These are phyloP conservation scores for Rhodotorula sp. DNA, from an alignment of 1,284 basidiomycete species.

Conservation along the genomic window DNA sequence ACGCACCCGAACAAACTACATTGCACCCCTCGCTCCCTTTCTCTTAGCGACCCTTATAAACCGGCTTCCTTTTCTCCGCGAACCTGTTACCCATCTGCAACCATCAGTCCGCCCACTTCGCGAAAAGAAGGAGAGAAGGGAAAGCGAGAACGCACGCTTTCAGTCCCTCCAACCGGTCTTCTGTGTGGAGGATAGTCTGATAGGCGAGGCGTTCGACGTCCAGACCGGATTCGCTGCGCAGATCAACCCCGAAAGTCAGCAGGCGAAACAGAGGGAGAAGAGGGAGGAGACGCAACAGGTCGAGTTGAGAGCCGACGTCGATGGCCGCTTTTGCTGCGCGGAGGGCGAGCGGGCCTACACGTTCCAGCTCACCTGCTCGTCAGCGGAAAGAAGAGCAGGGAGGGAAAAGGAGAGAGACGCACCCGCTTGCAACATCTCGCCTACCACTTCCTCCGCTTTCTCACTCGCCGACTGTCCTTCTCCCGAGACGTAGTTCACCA, in stretches of 20 bases:
- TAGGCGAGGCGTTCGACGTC: slow-evolving; percentile 87
- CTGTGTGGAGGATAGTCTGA: slow-evolving; percentile 71
- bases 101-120: background rate
- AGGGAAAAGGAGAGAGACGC: slow-evolving; percentile 35
- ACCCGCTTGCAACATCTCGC: slow-evolving; percentile 70
- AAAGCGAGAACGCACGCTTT: slow-evolving; percentile 55
- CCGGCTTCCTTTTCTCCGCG: no score
- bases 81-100: no score
- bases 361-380: no score
- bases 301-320: slow-evolving; percentile 70
- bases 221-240: slow-evolving; percentile 59
- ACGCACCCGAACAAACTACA: no score
- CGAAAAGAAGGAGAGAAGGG: no score
- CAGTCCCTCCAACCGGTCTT: slow-evolving; percentile 81
- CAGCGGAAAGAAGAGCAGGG: background rate
- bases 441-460: slow-evolving; percentile 63
- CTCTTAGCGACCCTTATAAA: no score
- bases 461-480: slow-evolving; percentile 63
- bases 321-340: slow-evolving; percentile 86
- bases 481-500: slow-evolving; percentile 73
- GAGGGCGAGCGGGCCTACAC: slow-evolving; percentile 77
- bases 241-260: background rate
- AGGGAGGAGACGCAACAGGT: slow-evolving; percentile 57
- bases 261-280: no score
- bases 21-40: no score